Base-by-base conservation (phyloP, 495 filamentous ascomycete genomes). In the Paragyromitra xinjiangensis region DNA sequence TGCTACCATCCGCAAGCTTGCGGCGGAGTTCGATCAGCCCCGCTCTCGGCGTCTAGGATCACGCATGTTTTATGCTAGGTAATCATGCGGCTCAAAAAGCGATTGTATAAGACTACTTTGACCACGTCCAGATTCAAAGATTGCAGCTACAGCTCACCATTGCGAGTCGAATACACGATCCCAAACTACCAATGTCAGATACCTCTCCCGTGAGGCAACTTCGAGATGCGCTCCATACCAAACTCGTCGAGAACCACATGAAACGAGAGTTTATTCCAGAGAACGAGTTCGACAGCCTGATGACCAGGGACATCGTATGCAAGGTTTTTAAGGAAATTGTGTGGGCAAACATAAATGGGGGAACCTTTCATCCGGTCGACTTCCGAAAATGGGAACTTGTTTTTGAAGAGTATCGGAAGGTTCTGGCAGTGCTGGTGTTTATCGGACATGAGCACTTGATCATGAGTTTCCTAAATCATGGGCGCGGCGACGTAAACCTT, bases 181-280 rank as follows among this genome's bases (percentile, higher is more conserved):
- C 45, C 37, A 55, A 63, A 59, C 37, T 29, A 56, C 71, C 53
- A 40, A 76, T 76, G 73, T 37, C 66, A 12, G 67, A 45, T 34
- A 48, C 6, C 26, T 42, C 51, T 34, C 24, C 29, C 14, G 73
- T 76, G 40, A 76, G 73, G 48, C n/a, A 71, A 3, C 73, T 76
- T 48, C 58, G 59, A 6, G 73, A 76, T 64, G 67, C 37, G 24
- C 50, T 76, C 34, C 59, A 61, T 16, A 39, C n/a, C 24, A 64
- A 50, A 37, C 48, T 71, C 67, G 26, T 71, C 56, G 29, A 64
- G 7, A 76, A 76, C 40, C 16, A 56, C 40, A 42, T n/a, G 59
- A 45, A 16, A 12, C 73, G 66, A 45, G 73, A 69, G 56, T 78
- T 78, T 55, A 69, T 78, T 48, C 76, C 76, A 3, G 56, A 74